phyloP scores from a whole-genome alignment of 257 asterid species.

The Cinchona pubescens region DNA sequence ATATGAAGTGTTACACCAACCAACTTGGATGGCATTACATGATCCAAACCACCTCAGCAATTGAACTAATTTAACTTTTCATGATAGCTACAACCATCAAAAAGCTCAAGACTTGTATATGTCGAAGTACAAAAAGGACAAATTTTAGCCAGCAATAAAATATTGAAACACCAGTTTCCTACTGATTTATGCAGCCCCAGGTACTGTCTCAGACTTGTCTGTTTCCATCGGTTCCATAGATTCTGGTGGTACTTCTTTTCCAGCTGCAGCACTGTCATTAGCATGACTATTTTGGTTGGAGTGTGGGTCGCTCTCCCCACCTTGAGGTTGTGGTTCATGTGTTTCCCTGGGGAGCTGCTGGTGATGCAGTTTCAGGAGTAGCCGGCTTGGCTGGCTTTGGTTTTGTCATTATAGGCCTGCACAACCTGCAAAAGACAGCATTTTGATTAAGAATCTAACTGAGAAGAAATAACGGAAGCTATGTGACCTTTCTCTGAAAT shows the following conservation, averaged over 20 bases:
- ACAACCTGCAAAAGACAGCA: slow-evolving; percentile 40
- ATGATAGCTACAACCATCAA: slow-evolving; percentile 7
- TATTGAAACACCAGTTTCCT: not conserved
- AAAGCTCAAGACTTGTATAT: not conserved
- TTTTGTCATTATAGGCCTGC: slow-evolving; percentile 82
- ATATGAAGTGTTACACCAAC: not conserved
- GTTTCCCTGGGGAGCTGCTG: slow-evolving; percentile 54
- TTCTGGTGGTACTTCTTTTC: slow-evolving; percentile 37
- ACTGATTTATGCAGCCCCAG: slow-evolving; percentile 23
- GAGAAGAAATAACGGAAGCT: not conserved
- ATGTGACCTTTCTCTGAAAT: not conserved
- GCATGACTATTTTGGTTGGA: slow-evolving; percentile 26
- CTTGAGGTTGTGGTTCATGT: slow-evolving; percentile 52
- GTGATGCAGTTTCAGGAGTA: slow-evolving; percentile 57
- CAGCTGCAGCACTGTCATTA: slow-evolving; percentile 24
- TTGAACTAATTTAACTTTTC: not conserved
- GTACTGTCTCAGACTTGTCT: slow-evolving; percentile 41
- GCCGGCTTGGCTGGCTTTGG: slow-evolving; percentile 83
- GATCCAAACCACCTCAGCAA: slow-evolving; percentile 4
- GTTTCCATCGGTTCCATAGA: slow-evolving; percentile 71
- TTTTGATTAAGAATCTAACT: too few relatives aligned
- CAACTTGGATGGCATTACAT: not conserved
- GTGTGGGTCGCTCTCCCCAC: slow-evolving; percentile 28
- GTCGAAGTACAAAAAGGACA: slow-evolving; percentile 5
- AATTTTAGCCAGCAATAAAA: not conserved